These are phyloP conservation scores for Candida pseudofarinosa DNA, from an alignment of 805 yeast species.

Conservation along the genomic window DNA sequence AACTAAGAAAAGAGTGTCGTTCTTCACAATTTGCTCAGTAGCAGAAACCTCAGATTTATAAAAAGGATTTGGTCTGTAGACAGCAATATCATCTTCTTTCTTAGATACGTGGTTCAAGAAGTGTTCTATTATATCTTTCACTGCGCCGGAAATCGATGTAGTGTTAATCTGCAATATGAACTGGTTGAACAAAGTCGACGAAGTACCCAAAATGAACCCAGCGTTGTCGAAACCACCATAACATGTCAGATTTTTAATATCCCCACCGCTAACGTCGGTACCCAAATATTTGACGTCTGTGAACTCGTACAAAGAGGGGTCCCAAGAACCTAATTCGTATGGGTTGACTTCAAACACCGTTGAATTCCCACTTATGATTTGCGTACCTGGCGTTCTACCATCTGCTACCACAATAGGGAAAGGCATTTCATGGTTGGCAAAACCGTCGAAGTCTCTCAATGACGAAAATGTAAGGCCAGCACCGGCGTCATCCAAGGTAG, in stretches of 20 bases:
- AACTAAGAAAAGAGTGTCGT: constrained; percentile 24
- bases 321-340: constrained; percentile 77
- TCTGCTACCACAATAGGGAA: constrained; percentile 37
- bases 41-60: constrained; percentile 33
- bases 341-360: constrained; percentile 38
- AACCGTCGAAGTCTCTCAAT: constrained; percentile 20
- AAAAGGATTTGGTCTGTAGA: constrained; percentile 67
- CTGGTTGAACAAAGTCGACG: constrained; percentile 76
- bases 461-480: constrained; percentile 28
- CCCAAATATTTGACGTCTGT: constrained; percentile 69
- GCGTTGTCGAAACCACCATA: constrained; percentile 72
- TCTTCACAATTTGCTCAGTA: constrained; percentile 12
- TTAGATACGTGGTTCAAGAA: constrained; percentile 34
- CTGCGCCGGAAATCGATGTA: constrained; percentile 16
- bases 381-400: constrained; percentile 34
- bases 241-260: constrained; percentile 47
- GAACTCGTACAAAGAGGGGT: constrained; percentile 64
- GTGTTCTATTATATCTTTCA: constrained; percentile 17
- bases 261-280: constrained; percentile 57
- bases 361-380: constrained; percentile 29
- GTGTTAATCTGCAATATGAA: constrained; percentile 55
- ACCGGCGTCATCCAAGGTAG: constrained; percentile 24
- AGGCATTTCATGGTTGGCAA: constrained; percentile 32
- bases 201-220: constrained; percentile 78
- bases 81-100: constrained; percentile 64